Evolutionary conservation across 1,139 yeast genomes (phyloP), one percentile per base, ranked within the genome.

Genomic region (Zygosaccharomyces pseudobailii): DNA sequence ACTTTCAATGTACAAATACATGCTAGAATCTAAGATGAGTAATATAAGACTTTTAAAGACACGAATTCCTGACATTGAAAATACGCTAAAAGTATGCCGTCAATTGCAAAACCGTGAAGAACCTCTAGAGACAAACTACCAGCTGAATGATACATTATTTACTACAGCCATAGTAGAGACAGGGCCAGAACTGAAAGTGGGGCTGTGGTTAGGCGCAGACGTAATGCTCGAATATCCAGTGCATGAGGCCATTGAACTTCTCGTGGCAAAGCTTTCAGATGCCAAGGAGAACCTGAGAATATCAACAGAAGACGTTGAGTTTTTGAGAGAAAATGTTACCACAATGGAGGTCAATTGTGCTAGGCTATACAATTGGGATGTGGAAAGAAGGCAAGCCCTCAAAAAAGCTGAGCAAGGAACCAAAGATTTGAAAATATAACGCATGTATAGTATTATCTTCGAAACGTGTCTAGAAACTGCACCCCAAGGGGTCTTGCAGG

Each of bases 291-390:
- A 80, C 55, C 73, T 84, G 56, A 63, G 67, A 25, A 68, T 75
- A 7, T 83, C 92, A 33, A 79, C 83, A 55, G 96, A 88, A 59
- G 98, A 92, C 66, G 74, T 92, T 56, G 95, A 87, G 60, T 92
- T 84, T 60, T 72, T 94, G 59, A 78, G 95, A 60, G 95, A 90
- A 56, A 89, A 90, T 62, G 90, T 92, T 55, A 92, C 99, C 21
- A 90, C 97, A 3, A 87, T 92, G 92, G 97, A 92, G 67, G 99
- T 92, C 45, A 92, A 92, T 63, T 88, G 96, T 17, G 97, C 98
- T 2, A 77, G 98, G 56, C 80, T 89, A 47, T 90, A 90, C 66
- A 92, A 92, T 64, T 90, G 96, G 96, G 96, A 89, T 63, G 96
- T 92, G 7, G 92, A 87, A 61, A 77, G 88, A 70, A 79, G 96